phyloP scores from a whole-genome alignment of 1,284 basidiomycete genomes.

The Leccinum pachyderme region DNA sequence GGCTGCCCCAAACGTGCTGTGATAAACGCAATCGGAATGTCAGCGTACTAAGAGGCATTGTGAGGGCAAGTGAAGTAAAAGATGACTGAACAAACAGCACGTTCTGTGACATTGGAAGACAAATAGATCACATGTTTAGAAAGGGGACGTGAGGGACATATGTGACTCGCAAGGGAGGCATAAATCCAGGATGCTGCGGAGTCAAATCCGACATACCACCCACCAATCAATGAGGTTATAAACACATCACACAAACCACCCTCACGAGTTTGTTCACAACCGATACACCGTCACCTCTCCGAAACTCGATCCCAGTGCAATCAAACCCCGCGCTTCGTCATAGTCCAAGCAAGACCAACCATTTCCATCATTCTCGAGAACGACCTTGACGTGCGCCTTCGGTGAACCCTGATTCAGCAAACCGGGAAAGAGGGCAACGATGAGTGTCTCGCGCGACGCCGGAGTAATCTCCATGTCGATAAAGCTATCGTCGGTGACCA shows the following conservation, averaged over 20 bases:
- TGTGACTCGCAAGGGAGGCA: neutral
- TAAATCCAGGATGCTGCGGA: neutral
- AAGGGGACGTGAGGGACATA: neutral
- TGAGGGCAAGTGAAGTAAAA: neutral
- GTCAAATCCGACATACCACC: constrained; percentile 1
- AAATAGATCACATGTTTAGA: neutral
- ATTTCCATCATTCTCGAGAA: constrained; percentile 34
- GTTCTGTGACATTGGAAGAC: neutral
- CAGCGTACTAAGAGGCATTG: neutral
- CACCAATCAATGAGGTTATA: constrained; percentile 3
- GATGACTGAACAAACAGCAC: neutral
- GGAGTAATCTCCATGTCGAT: constrained; percentile 16
- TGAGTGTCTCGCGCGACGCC: constrained; percentile 40
- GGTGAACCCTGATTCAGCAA: constrained; percentile 28
- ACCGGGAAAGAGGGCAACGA: constrained; percentile 50
- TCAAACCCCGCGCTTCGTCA: constrained; percentile 50
- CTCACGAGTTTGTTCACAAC: constrained; percentile 25
- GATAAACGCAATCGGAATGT: neutral
- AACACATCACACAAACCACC: neutral
- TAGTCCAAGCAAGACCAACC: constrained; percentile 59
- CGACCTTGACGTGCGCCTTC: constrained; percentile 22
- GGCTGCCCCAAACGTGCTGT: neutral
- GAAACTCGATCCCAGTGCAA: constrained; percentile 49
- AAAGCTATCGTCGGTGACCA: constrained; percentile 27
- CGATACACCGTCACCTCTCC: constrained; percentile 47